phyloP scores from a whole-genome alignment of 1,139 yeast genomes.

The Geotrichum macrosporum region DNA sequence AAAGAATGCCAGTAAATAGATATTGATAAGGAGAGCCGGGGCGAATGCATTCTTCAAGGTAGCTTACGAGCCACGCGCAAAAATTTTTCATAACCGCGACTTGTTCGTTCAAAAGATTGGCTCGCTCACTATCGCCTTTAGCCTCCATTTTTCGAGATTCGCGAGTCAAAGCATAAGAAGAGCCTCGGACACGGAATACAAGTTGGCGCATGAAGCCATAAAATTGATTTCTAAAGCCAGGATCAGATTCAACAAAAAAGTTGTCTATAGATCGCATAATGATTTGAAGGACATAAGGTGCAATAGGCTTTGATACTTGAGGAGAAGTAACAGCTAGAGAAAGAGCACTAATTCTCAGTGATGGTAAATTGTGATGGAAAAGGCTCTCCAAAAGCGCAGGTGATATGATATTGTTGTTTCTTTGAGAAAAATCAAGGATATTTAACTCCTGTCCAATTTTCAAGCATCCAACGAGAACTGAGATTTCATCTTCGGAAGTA shows the following conservation, averaged over 20 bases:
- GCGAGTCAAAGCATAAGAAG: constrained; percentile 53
- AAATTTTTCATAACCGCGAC: constrained; percentile 39
- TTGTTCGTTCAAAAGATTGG: constrained; percentile 22
- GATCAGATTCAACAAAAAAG: constrained; percentile 57
- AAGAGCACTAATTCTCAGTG: constrained; percentile 54
- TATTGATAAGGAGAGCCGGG: constrained; percentile 73
- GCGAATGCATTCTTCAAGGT: constrained; percentile 44
- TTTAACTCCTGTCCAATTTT: constrained; percentile 62
- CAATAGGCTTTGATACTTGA: constrained; percentile 57
- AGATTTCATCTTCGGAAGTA: constrained; percentile 35
- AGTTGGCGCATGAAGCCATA: constrained; percentile 58
- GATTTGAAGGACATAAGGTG: constrained; percentile 43
- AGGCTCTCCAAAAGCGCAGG: constrained; percentile 40
- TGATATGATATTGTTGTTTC: constrained; percentile 39
- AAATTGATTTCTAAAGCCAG: constrained; percentile 64
- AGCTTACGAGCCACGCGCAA: constrained; percentile 42
- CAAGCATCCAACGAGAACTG: constrained; percentile 51
- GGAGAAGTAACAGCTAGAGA: constrained; percentile 58
- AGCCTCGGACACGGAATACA: constrained; percentile 60
- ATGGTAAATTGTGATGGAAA: constrained; percentile 45
- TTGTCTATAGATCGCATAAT: constrained; percentile 44
- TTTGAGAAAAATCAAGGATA: constrained; percentile 50
- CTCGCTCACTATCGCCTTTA: constrained; percentile 21
- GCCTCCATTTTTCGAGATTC: constrained; percentile 42
- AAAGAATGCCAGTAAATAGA: constrained; percentile 47